Conservation (phyloP, 2,329 filamentous ascomycete genomes). For the Claviceps sorghi region DNA sequence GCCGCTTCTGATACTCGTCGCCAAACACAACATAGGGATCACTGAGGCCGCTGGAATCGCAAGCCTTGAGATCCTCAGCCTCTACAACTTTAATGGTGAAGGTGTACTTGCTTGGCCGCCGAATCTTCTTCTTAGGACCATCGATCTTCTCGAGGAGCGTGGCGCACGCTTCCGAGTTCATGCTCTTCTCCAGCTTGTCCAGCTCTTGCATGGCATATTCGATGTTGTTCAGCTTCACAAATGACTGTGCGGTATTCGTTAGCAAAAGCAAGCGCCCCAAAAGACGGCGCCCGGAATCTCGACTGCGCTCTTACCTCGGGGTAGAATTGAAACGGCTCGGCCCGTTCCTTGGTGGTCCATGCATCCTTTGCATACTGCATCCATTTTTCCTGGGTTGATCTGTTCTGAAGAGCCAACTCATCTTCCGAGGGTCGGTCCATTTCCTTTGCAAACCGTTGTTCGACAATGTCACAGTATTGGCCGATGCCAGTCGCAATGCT, state of each 20-base stretch:
- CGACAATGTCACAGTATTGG: conserved; percentile 81
- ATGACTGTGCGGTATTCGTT: conserved; percentile 47
- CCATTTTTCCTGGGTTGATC: conserved; percentile 82
- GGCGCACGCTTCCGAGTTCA: conserved; percentile 86
- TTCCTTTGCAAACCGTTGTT: conserved; percentile 71
- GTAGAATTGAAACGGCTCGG: conserved; percentile 94
- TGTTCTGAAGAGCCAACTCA: conserved; percentile 62
- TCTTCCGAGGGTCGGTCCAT: conserved; percentile 88
- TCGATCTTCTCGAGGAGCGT: conserved; percentile 62
- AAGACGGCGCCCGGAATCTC: neutral
- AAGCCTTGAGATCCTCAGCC: conserved; percentile 94
- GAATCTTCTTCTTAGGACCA: conserved; percentile 49
- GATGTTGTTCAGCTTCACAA: conserved; percentile 96
- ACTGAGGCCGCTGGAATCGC: conserved; percentile 83
- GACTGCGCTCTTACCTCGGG: conserved; percentile 50
- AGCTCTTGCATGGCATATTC: conserved; percentile 88
- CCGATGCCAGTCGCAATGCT: conserved; percentile 71
- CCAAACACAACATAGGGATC: conserved; percentile 95
- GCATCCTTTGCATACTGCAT: conserved; percentile 88
- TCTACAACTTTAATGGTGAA: conserved; percentile 99
- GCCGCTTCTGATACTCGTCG: conserved; percentile 92
- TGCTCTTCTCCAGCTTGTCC: conserved; percentile 74
- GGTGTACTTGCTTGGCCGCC: conserved; percentile 73
- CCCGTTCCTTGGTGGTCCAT: conserved; percentile 80
- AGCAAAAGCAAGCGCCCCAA: neutral